Evolutionary conservation across 192 early-diverging fungal species (phyloP).

Genomic region (Funneliformis geosporum): DNA sequence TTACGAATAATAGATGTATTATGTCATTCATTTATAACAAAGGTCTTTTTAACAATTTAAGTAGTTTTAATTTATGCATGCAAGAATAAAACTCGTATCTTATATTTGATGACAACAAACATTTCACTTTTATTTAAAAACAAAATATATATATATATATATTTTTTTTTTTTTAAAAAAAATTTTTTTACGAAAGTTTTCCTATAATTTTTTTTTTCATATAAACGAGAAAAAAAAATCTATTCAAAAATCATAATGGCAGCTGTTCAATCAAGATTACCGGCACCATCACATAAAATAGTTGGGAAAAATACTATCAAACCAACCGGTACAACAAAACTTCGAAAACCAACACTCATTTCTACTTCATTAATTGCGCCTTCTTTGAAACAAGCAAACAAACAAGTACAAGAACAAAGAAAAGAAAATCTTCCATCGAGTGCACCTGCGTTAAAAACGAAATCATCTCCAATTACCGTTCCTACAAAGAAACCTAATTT

Average conservation of each 20-base stretch:
- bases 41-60: too few relatives aligned
- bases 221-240: too few relatives aligned
- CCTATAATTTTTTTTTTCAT: too few relatives aligned
- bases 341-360: neutral
- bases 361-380: neutral
- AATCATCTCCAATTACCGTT: neutral
- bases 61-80: too few relatives aligned
- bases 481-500: constrained; percentile 11
- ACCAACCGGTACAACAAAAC: neutral
- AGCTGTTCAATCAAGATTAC: neutral
- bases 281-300: neutral
- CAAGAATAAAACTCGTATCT: too few relatives aligned
- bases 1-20: too few relatives aligned
- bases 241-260: neutral
- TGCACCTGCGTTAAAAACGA: neutral
- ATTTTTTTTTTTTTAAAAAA: too few relatives aligned
- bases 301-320: neutral
- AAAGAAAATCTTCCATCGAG: neutral
- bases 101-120: too few relatives aligned
- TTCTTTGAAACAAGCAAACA: neutral
- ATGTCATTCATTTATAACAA: too few relatives aligned
- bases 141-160: too few relatives aligned
- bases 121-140: too few relatives aligned
- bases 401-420: neutral
- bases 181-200: too few relatives aligned